These are phyloP conservation scores for Tremellales sp. DNA, from an alignment of 1,284 basidiomycete species.

Conservation along the genomic window DNA sequence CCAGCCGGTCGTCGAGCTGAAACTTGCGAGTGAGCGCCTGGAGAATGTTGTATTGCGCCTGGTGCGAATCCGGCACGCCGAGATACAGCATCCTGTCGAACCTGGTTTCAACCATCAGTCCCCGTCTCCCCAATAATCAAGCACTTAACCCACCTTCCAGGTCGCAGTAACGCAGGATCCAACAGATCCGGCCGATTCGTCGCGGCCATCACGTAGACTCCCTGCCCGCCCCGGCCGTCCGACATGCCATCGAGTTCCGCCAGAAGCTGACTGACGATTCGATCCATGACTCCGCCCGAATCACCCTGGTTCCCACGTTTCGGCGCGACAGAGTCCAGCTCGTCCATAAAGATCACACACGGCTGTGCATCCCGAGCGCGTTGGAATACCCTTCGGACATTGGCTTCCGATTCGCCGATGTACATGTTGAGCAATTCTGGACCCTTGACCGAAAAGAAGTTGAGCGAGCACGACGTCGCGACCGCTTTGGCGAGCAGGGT, in stretches of 20 bases:
- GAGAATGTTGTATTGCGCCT: conserved; percentile 81
- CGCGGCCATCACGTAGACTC: conserved; percentile 93
- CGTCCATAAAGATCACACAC: conserved; percentile 97
- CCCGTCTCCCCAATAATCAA: conserved; percentile 2
- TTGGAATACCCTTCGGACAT: conserved; percentile 88
- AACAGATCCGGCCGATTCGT: conserved; percentile 95
- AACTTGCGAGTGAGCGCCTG: conserved; percentile 92
- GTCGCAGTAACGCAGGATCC: conserved; percentile 87
- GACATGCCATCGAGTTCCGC: conserved; percentile 94
- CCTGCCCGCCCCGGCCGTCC: conserved; percentile 49
- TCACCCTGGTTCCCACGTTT: conserved; percentile 93
- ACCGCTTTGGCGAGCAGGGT: conserved; percentile 91
- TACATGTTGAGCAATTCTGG: conserved; percentile 97
- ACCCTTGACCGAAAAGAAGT: conserved; percentile 95
- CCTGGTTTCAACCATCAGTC: conserved; percentile 49
- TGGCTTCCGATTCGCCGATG: conserved; percentile 97
- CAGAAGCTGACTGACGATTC: conserved; percentile 92
- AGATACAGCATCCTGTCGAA: conserved; percentile 98
- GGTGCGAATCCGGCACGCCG: conserved; percentile 83
- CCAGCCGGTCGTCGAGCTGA: conserved; percentile 66
- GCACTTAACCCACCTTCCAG: conserved; percentile 66
- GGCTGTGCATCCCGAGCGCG: conserved; percentile 83
- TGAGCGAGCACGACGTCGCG: conserved; percentile 77
- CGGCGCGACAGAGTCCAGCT: conserved; percentile 93
- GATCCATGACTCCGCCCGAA: conserved; percentile 94